Evolutionary conservation across 352 stramenopile genomes (phyloP).

Genomic region (Phytophthora uliginosa): DNA sequence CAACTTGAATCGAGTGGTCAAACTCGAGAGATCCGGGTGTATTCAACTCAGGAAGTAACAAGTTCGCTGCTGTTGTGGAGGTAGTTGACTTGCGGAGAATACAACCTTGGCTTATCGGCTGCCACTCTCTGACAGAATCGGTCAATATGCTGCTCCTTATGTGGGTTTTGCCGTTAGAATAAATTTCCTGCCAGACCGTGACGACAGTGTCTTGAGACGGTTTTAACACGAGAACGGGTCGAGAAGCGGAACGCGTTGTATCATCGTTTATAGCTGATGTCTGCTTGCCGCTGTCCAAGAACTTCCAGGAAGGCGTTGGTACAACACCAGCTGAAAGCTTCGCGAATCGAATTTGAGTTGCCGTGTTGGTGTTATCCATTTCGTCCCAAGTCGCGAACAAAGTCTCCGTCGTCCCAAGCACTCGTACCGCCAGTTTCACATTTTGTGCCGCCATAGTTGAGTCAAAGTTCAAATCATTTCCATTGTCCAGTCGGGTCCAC

Average conservation of each 20-base stretch:
- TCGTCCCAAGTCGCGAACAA: slow-evolving; percentile 73
- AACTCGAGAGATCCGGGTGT: slow-evolving; percentile 66
- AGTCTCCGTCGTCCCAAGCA: slow-evolving; percentile 19
- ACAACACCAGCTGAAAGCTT: slow-evolving; percentile 20
- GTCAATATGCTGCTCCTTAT: slow-evolving; percentile 41
- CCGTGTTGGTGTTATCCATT: slow-evolving; percentile 23
- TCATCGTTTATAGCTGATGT: slow-evolving; percentile 61
- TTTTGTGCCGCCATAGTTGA: slow-evolving; percentile 48
- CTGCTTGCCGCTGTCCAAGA: slow-evolving; percentile 48
- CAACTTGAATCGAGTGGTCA: slow-evolving; percentile 55
- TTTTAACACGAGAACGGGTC: slow-evolving; percentile 36
- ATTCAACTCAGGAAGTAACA: slow-evolving; percentile 62
- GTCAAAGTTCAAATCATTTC: slow-evolving; percentile 60
- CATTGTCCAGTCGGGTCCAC: slow-evolving; percentile 51
- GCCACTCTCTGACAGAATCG: slow-evolving; percentile 41
- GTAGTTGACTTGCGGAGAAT: slow-evolving; percentile 52
- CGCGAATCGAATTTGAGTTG: slow-evolving; percentile 58
- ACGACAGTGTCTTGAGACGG: slow-evolving; percentile 28
- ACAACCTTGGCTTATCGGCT: slow-evolving; percentile 61
- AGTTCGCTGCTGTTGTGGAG: slow-evolving; percentile 41
- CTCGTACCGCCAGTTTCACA: slow-evolving; percentile 43
- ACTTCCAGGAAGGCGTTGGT: slow-evolving; percentile 34
- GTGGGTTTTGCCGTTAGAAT: slow-evolving; percentile 45
- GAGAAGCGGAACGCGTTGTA: slow-evolving; percentile 28
- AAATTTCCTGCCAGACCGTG: slow-evolving; percentile 57